Evolutionary conservation across 306 rosid genomes (phyloP), one percentile per base, ranked within the genome.

Genomic region (Rosa multiflora): DNA sequence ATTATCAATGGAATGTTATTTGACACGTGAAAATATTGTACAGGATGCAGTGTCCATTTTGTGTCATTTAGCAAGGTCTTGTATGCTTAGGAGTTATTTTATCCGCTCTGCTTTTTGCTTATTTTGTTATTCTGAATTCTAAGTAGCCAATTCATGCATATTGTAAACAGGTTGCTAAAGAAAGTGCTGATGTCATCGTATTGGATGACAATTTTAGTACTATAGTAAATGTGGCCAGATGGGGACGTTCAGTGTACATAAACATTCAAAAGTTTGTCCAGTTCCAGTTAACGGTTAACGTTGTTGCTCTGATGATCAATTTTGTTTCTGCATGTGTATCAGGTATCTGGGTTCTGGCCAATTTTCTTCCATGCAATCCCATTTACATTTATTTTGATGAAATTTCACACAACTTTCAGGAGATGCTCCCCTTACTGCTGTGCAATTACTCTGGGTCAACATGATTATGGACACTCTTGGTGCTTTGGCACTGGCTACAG

Each of bases 391-490:
- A 29, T 74, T 79, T 82, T 29, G 3, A 61, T 76, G 51, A 78
- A 55, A 80, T 83, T 72, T 62, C 62, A 18, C 59, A 5, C 78
- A 29, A 44, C 78, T 82, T 86, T 84, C 88, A 95, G 99, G 99
- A 70, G 90, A 97, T 82, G 94, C 98, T 79, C 99, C 99, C 49
- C 91, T 95, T 77, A 95, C 99, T 20, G 98, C 96, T 47, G 99
- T 95, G 67, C 99, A 95, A 79, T 70, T 95, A 86, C 97, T 95
- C 59, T 95, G 99, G 99, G 99, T 93, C 39, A 95, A 95, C 90
- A 87, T 95, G 94, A 95, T 95, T 72, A 95, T 95, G 99, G 99
- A 95, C 90, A 93, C 99, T 58, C 91, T 95, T 59, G 99, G 99
- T 59, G 99, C 99, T 42, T 80, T 95, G 83, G 99, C 99, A 59